A percentile compares a stretch with the other conserved stretches of the same genome.
These are phyloP conservation scores for Vanrija sp. DNA, from an alignment of 1,284 basidiomycete genomes.

Conservation along the genomic window DNA sequence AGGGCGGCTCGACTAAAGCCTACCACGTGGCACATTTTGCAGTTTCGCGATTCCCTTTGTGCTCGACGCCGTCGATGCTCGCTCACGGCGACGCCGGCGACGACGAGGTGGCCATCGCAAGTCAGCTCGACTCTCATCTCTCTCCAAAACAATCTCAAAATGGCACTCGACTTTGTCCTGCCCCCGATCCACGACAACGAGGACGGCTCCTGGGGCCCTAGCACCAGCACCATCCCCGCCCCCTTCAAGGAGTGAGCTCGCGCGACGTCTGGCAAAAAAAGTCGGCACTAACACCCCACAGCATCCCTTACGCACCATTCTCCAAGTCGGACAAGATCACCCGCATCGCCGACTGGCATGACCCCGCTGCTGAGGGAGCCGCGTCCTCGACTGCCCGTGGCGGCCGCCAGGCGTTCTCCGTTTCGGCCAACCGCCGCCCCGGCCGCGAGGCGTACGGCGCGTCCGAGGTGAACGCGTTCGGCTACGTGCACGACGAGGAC, in stretches of 20 bases:
- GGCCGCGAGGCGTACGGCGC: conserved; percentile 52
- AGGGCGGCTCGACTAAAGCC: not conserved
- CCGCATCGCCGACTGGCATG: conserved; percentile 96
- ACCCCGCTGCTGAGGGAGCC: conserved; percentile 55
- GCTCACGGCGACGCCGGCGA: no score
- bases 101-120: not conserved
- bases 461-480: conserved; percentile 82
- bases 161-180: conserved; percentile 44
- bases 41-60: conserved; percentile 2
- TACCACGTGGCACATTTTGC: conserved; percentile 1
- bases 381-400: conserved; percentile 57
- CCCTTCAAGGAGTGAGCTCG: conserved; percentile 49
- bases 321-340: conserved; percentile 98
- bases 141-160: conserved; percentile 18
- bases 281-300: conserved; percentile 14
- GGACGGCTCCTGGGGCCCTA: conserved; percentile 50
- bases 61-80: no score
- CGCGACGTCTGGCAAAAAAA: not conserved
- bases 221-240: conserved; percentile 41
- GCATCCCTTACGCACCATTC: conserved; percentile 92
- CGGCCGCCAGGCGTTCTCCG: conserved; percentile 22
- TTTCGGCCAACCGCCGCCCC: conserved; percentile 34
- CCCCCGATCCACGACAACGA: conserved; percentile 49
- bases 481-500: conserved; percentile 97
- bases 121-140: not conserved